A percentile compares a stretch with the other conserved stretches of the same genome.
phyloP scores from a whole-genome alignment of 768 basidiomycete species.

The Boletus sensibilis region DNA sequence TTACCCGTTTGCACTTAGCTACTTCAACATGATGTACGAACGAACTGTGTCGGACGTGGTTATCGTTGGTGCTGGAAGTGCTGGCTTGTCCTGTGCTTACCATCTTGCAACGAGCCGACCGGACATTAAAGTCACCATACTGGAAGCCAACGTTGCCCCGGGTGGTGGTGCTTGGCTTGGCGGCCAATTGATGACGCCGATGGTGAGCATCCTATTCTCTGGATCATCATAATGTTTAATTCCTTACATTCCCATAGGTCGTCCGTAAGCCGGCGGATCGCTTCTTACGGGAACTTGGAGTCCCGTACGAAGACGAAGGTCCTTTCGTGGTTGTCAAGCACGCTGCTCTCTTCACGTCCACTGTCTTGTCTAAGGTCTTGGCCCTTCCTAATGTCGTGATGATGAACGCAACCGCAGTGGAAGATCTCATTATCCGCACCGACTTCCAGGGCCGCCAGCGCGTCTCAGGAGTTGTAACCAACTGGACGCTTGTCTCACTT shows the following conservation, averaged over 20 bases:
- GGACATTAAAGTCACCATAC: constrained; percentile 62
- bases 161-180: constrained; percentile 80
- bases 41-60: constrained; percentile 75
- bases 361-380: constrained; percentile 67
- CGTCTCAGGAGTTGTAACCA: constrained; percentile 53
- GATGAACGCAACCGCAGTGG: constrained; percentile 80
- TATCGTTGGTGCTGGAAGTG: constrained; percentile 71
- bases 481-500: constrained; percentile 51
- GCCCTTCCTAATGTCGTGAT: constrained; percentile 68
- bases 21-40: constrained; percentile 73
- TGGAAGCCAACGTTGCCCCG: constrained; percentile 79
- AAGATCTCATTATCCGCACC: constrained; percentile 69
- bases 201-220: constrained; percentile 43
- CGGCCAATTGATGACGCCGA: constrained; percentile 76
- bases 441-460: constrained; percentile 45
- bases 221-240: neutral
- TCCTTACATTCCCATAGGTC: constrained; percentile 41
- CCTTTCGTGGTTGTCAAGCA: constrained; percentile 78
- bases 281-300: constrained; percentile 67
- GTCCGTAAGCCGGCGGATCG: constrained; percentile 75
- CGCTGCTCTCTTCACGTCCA: constrained; percentile 79
- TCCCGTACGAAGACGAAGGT: constrained; percentile 78
- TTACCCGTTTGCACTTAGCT: constrained; percentile 39
- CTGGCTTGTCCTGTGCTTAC: constrained; percentile 73
- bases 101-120: constrained; percentile 65